phyloP scores from a whole-genome alignment of 2,329 filamentous ascomycete species.

The Penicillium verrucosum region DNA sequence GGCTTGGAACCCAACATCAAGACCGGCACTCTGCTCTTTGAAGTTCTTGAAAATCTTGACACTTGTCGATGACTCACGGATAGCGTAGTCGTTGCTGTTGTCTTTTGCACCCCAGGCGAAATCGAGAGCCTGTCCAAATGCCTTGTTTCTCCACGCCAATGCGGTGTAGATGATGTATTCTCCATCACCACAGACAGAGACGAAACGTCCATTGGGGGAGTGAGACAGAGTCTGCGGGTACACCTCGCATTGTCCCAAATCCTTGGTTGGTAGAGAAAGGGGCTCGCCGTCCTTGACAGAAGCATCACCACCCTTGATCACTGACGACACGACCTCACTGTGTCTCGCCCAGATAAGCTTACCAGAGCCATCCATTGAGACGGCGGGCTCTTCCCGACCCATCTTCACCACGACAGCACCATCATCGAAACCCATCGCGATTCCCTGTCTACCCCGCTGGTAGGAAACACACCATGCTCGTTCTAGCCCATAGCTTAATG shows the following conservation, averaged over 20 bases:
- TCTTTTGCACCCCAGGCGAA: constrained; percentile 97
- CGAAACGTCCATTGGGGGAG: constrained; percentile 91
- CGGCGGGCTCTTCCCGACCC: constrained; percentile 92
- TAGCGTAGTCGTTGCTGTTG: constrained; percentile 97
- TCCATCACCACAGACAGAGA: constrained; percentile 88
- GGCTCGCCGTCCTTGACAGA: constrained; percentile 83
- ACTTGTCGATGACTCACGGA: constrained; percentile 87
- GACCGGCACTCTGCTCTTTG: constrained; percentile 79
- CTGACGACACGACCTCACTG: constrained; percentile 89
- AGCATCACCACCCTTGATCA: constrained; percentile 88
- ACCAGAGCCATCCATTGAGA: constrained; percentile 93
- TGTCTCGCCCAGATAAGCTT: constrained; percentile 96
- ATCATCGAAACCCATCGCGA: constrained; percentile 96
- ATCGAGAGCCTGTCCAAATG: constrained; percentile 90
- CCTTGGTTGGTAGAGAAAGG: constrained; percentile 84
- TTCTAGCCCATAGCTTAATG: constrained; percentile 91
- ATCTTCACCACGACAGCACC: constrained; percentile 97
- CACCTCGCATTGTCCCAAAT: constrained; percentile 92
- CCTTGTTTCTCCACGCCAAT: constrained; percentile 94
- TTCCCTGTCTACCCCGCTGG: constrained; percentile 88
- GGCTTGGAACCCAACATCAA: constrained; percentile 93
- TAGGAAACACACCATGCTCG: constrained; percentile 97
- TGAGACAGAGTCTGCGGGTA: constrained; percentile 93
- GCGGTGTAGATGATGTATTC: constrained; percentile 99
- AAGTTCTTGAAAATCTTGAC: constrained; percentile 99